phyloP scores from a whole-genome alignment of 768 basidiomycete genomes.

The Serpula lacrymans region DNA sequence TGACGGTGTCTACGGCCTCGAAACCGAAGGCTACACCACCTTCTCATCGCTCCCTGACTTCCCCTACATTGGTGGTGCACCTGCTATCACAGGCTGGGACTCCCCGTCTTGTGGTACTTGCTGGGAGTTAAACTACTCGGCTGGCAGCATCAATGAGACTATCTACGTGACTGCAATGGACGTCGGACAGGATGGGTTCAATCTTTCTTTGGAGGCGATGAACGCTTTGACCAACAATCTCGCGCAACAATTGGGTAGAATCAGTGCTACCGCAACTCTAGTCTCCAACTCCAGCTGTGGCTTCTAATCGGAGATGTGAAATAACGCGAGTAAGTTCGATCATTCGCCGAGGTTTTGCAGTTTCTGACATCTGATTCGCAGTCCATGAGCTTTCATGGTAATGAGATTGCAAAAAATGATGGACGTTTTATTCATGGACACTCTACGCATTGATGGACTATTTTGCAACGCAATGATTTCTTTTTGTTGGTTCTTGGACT shows the following conservation, averaged over 20 bases:
- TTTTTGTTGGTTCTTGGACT: too few relatives aligned
- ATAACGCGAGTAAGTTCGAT: too few relatives aligned
- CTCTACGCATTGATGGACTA: too few relatives aligned
- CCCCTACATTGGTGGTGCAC: slow-evolving; percentile 56
- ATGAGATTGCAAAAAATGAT: too few relatives aligned
- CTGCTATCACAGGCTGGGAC: slow-evolving; percentile 48
- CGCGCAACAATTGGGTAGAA: slow-evolving; percentile 23
- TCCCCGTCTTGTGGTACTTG: slow-evolving; percentile 57
- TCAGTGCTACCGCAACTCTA: slow-evolving; percentile 18
- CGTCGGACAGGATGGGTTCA: slow-evolving; percentile 37
- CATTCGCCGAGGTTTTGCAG: too few relatives aligned
- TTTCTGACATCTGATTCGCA: too few relatives aligned
- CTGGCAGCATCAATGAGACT: slow-evolving; percentile 26
- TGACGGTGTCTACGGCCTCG: slow-evolving; percentile 49
- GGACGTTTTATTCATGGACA: too few relatives aligned
- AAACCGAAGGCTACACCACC: slow-evolving; percentile 41
- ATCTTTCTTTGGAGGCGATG: slow-evolving; percentile 32
- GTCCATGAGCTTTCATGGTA: too few relatives aligned
- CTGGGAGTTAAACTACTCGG: slow-evolving; percentile 52
- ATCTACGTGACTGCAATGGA: slow-evolving; percentile 55
- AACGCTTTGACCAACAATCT: slow-evolving; percentile 29
- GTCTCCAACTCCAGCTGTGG: slow-evolving; percentile 24
- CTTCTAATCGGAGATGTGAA: slow-evolving; percentile 18
- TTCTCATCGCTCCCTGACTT: slow-evolving; percentile 53
- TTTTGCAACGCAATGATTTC: too few relatives aligned